Evolutionary conservation across 345 rosid genomes (phyloP), one percentile per base, ranked within the genome.

Genomic region (Rhodamnia rubescens): DNA sequence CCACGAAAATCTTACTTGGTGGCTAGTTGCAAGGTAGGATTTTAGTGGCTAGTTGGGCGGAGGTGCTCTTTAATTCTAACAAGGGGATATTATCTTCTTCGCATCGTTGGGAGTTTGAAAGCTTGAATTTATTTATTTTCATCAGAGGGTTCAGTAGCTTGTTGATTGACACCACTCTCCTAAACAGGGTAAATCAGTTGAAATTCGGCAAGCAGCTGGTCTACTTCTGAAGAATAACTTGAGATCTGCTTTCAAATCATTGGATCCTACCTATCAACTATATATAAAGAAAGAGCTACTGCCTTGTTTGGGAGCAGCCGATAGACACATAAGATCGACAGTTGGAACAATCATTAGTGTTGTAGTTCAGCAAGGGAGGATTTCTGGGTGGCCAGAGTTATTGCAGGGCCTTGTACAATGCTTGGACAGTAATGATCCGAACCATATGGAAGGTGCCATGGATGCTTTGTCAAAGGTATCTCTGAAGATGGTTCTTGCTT

Each of bases 381-480:
- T 96, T 90, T 61, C 88, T 52, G 96, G 95, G 47, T 97, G 99
- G 99, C 94, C 94, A 50, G 99, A 97, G 91, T 87, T 97, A 85
- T 89, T 97, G 88, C 94, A 94, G 87, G 98, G 96, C 86, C 95
- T 96, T 53, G 91, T 93, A 18, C 88, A 90, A 88, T 96, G 98
- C 88, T 88, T 98, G 91, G 99, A 98, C 82, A 93, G 99, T 89
- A 92, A 94, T 91, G 97, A 95, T 40, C 84, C 91, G 8, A 91
- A 96, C 90, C 99, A 94, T 88, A 98, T 96, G 98, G 99, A 96
- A 90, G 99, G 99, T 83, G 99, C 98, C 5, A 95, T 96, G 98
- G 99, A 98, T 91, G 98, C 99, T 18, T 88, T 96, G 86, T 96
- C 98, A 24, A 98, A 96, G 99, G 99, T 96, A 89, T 55, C 20